These are phyloP conservation scores for Phlebiopsis gigantea DNA, from an alignment of 768 basidiomycete species.

Conservation along the genomic window DNA sequence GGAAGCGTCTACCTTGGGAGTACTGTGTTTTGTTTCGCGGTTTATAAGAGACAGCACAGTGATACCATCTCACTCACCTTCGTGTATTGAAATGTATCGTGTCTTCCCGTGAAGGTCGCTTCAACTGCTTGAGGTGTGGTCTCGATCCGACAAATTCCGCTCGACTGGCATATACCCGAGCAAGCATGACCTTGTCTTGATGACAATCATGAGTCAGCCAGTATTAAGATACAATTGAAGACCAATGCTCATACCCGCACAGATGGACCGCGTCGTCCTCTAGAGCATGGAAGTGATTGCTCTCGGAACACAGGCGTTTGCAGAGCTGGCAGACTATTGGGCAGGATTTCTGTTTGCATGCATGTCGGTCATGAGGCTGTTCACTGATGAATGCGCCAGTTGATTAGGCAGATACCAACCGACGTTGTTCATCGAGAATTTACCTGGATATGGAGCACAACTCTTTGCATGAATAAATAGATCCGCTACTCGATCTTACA, in stretches of 20 bases:
- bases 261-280: slow-evolving; percentile 38
- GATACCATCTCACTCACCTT: slow-evolving; percentile 37
- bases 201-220: background rate
- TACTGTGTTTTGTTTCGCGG: slow-evolving; percentile 32
- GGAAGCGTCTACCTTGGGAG: slow-evolving; percentile 37
- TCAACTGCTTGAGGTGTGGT: slow-evolving; percentile 54
- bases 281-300: slow-evolving; percentile 50
- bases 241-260: slow-evolving; percentile 44
- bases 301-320: slow-evolving; percentile 42
- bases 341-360: slow-evolving; percentile 48
- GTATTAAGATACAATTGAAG: background rate
- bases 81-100: slow-evolving; percentile 61
- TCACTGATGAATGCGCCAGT: slow-evolving; percentile 29
- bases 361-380: slow-evolving; percentile 38
- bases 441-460: slow-evolving; percentile 41
- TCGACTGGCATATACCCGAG: slow-evolving; percentile 32
- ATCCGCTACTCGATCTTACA: slow-evolving; percentile 26
- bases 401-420: background rate
- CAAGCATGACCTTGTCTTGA: slow-evolving; percentile 50
- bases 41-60: background rate
- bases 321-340: slow-evolving; percentile 52
- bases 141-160: slow-evolving; percentile 55
- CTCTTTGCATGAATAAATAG: slow-evolving; percentile 35
- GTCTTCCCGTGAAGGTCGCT: slow-evolving; percentile 53
- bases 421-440: background rate